Percentiles rank a stretch among this genome's conserved stretches.
phyloP scores from a whole-genome alignment of 2,329 filamentous ascomycete species.

The Fusarium sp. region DNA sequence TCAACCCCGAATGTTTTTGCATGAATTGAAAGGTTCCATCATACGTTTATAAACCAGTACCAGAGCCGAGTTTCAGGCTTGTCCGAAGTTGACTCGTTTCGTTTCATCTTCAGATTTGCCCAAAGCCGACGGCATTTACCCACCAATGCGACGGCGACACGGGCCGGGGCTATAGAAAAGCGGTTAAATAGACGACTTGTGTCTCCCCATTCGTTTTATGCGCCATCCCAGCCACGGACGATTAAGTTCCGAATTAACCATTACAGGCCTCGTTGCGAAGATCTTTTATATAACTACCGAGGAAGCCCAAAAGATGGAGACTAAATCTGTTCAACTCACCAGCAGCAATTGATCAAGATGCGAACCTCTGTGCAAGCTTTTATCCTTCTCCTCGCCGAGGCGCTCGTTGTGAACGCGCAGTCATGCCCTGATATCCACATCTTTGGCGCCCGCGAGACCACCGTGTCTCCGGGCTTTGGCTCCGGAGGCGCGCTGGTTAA shows the following conservation, averaged over 20 bases:
- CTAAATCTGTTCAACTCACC: neutral
- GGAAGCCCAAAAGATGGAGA: neutral
- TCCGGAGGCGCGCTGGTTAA: conserved; percentile 66
- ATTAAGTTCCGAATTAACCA: conserved; percentile 5
- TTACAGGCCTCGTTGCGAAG: neutral
- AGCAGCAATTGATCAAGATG: conserved; percentile 17
- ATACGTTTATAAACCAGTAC: conserved; percentile 1
- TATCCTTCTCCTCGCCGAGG: conserved; percentile 23
- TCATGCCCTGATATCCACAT: conserved; percentile 61
- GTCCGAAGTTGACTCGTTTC: neutral
- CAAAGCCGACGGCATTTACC: neutral
- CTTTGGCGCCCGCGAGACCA: conserved; percentile 65
- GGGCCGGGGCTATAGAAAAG: neutral
- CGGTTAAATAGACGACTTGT: conserved; percentile 5
- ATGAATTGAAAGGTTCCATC: neutral
- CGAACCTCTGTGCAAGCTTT: conserved; percentile 18
- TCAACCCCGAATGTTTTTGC: conserved; percentile 32
- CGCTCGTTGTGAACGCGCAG: conserved; percentile 26
- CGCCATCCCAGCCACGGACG: neutral
- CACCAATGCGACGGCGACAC: neutral
- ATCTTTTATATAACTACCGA: conserved; percentile 1
- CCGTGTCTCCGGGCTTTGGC: conserved; percentile 67
- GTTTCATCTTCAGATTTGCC: conserved; percentile 5
- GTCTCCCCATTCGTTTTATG: conserved; percentile 5
- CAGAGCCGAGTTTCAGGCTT: conserved; percentile 4